Percentiles rank a stretch among this genome's conserved stretches.
Conservation (phyloP, 2,329 filamentous ascomycete species). For the Dactylellina haptotyla region DNA sequence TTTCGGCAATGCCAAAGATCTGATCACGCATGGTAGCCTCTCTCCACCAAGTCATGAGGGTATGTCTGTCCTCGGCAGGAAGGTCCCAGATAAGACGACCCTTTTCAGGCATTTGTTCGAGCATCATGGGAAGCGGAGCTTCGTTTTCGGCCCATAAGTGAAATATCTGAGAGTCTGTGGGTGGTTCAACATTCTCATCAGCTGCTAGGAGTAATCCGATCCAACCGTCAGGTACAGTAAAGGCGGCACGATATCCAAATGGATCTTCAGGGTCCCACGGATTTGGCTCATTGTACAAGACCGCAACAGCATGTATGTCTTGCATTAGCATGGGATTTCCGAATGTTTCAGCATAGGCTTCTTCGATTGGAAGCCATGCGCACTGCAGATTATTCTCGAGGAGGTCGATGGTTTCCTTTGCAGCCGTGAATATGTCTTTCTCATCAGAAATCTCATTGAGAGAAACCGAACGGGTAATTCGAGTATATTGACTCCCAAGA, state of each 20-base stretch:
- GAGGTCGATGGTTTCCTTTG: constrained; percentile 9
- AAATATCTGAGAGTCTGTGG: constrained; percentile 62
- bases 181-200: constrained; percentile 65
- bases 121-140: constrained; percentile 63
- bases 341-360: constrained; percentile 59
- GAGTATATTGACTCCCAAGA: constrained; percentile 70
- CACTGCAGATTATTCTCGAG: not conserved
- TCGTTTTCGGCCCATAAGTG: constrained; percentile 65
- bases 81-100: constrained; percentile 68
- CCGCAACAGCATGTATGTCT: constrained; percentile 66
- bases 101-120: constrained; percentile 4
- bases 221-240: constrained; percentile 24
- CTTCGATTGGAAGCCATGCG: constrained; percentile 25
- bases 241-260: constrained; percentile 34
- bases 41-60: constrained; percentile 63
- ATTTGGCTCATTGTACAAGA: constrained; percentile 67
- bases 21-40: constrained; percentile 66
- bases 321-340: constrained; percentile 67
- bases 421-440: constrained; percentile 22
- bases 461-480: constrained; percentile 60
- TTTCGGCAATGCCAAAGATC: constrained; percentile 61
- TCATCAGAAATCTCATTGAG: constrained; percentile 53
- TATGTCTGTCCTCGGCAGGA: constrained; percentile 60
- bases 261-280: constrained; percentile 54
- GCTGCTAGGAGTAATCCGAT: not conserved